phyloP scores from a whole-genome alignment of 2,329 filamentous ascomycete genomes.

The Bimuria novae-zelandiae region DNA sequence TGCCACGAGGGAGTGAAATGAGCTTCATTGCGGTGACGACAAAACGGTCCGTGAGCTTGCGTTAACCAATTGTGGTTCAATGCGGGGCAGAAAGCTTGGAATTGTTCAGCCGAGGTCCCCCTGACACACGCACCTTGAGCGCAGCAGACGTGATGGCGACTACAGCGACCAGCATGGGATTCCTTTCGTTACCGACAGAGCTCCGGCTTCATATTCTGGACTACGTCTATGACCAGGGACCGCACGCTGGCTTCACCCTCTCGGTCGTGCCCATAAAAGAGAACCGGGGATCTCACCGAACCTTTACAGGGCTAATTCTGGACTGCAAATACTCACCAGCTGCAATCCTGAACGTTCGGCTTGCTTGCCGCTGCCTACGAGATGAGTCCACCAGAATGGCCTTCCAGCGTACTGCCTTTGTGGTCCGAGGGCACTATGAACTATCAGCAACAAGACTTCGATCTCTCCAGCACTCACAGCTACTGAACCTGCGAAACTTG shows the following conservation, averaged over 20 bases:
- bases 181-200: conserved; percentile 44
- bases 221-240: conserved; percentile 24
- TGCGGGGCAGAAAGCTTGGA: not conserved
- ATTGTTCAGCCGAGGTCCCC: not conserved
- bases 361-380: conserved; percentile 46
- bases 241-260: conserved; percentile 35
- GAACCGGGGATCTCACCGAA: not conserved
- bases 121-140: not conserved
- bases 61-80: not conserved
- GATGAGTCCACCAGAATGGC: conserved; percentile 43
- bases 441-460: conserved; percentile 18
- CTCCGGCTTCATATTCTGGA: conserved; percentile 41
- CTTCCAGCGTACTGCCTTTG: conserved; percentile 43
- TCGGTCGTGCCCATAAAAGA: conserved; percentile 26
- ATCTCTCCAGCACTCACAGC: conserved; percentile 28
- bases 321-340: conserved; percentile 35
- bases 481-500: conserved; percentile 39
- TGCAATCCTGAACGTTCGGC: conserved; percentile 35
- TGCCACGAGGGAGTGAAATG: not conserved
- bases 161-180: too few species aligned
- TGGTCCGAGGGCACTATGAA: conserved; percentile 27
- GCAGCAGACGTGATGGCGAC: not conserved
- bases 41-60: not conserved
- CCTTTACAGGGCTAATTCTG: conserved; percentile 20
- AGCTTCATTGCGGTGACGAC: not conserved